These are phyloP conservation scores for Eutrema salsugineum DNA, from an alignment of 441 rosid species.

Conservation along the genomic window DNA sequence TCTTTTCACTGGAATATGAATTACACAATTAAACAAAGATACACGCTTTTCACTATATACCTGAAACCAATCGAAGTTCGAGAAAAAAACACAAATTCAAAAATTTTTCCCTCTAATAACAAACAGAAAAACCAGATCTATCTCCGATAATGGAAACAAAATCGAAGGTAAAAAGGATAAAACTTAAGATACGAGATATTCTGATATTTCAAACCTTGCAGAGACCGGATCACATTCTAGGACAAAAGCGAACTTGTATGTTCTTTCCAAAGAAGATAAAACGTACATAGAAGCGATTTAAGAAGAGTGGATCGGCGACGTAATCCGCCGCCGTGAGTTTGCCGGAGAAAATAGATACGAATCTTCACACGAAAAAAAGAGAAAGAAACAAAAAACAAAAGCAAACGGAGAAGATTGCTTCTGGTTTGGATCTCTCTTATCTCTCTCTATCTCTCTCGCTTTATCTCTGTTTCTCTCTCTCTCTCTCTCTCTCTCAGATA, in stretches of 20 bases:
- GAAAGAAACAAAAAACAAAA: neutral
- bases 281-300: neutral
- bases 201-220: slow-evolving; percentile 11
- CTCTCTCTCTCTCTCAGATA: neutral
- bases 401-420: slow-evolving; percentile 18
- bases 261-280: neutral
- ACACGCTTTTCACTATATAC: slow-evolving; percentile 2
- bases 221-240: slow-evolving; percentile 26
- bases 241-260: neutral
- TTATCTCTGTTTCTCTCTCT: no score
- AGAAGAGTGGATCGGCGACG: slow-evolving; percentile 20
- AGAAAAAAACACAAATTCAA: neutral
- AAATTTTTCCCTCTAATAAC: neutral
- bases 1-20: neutral
- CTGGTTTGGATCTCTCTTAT: slow-evolving; percentile 14
- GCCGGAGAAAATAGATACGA: slow-evolving; percentile 22
- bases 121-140: slow-evolving; percentile 20
- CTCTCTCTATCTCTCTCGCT: neutral
- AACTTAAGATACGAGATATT: neutral
- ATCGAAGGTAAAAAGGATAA: neutral
- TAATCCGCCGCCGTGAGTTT: slow-evolving; percentile 13
- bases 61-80: neutral
- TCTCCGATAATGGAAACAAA: neutral
- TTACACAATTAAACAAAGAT: neutral
- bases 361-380: slow-evolving; percentile 19